Evolutionary conservation across 306 rosid species (phyloP).

Genomic region (Quercus glauca): DNA sequence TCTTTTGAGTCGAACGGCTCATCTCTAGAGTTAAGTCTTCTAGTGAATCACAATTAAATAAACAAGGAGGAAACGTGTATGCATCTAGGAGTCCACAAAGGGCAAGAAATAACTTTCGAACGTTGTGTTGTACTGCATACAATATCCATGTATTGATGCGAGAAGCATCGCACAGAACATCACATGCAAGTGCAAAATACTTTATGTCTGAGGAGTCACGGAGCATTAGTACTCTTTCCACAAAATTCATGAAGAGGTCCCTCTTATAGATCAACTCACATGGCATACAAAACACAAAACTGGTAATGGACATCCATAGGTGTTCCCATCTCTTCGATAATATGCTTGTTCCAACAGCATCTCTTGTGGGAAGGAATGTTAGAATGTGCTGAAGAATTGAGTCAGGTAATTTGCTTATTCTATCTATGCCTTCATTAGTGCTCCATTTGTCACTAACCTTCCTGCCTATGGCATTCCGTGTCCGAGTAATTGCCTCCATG

Average conservation of each 20-base stretch:
- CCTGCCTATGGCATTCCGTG: too few relatives aligned
- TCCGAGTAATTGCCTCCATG: too few relatives aligned
- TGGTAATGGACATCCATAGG: constrained; percentile 14
- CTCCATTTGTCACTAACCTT: too few relatives aligned
- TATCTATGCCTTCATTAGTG: not conserved
- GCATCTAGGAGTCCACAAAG: not conserved
- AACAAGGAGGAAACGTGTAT: constrained; percentile 3
- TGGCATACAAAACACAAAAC: not conserved
- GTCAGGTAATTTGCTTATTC: constrained; percentile 14
- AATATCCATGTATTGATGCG: constrained; percentile 10
- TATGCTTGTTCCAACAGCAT: constrained; percentile 22
- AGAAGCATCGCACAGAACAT: not conserved
- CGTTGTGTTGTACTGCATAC: constrained; percentile 1
- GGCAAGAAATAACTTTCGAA: not conserved
- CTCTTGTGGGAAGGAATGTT: constrained; percentile 6
- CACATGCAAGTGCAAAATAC: not conserved
- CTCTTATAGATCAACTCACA: not conserved
- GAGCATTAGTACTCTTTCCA: constrained; percentile 3
- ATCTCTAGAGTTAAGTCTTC: not conserved
- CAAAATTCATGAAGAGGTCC: constrained; percentile 11
- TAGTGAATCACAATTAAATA: constrained; percentile 12
- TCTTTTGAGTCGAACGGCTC: too few relatives aligned
- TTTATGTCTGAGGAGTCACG: not conserved
- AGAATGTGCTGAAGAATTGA: constrained; percentile 5
- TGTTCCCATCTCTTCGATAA: constrained; percentile 23